phyloP scores from a whole-genome alignment of 2,329 filamentous ascomycete species.

The Diplodia seriata region DNA sequence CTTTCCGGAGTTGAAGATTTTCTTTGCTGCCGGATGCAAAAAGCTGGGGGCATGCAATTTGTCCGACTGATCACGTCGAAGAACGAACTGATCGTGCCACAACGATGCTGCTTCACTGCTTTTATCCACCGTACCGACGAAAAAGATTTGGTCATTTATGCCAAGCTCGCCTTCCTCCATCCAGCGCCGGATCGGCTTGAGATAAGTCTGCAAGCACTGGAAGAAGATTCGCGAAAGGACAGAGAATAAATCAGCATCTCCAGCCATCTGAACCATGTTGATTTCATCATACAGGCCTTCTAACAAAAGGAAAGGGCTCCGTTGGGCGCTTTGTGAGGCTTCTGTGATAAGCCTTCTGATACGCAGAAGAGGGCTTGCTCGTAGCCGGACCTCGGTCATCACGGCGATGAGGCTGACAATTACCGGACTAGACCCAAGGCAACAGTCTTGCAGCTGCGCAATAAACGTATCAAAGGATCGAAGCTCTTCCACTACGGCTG shows the following conservation, averaged over 20 bases:
- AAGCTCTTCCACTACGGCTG: constrained; percentile 66
- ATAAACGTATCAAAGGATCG: constrained; percentile 65
- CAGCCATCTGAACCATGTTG: constrained; percentile 72
- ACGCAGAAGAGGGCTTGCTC: constrained; percentile 63
- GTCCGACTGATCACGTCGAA: constrained; percentile 68
- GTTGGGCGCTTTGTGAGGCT: constrained; percentile 35
- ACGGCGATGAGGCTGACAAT: constrained; percentile 72
- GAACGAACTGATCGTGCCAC: constrained; percentile 77
- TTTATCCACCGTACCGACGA: constrained; percentile 68
- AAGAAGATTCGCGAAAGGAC: constrained; percentile 76
- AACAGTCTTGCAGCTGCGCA: constrained; percentile 65
- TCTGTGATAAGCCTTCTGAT: constrained; percentile 67
- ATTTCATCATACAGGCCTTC: constrained; percentile 78
- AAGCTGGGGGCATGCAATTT: constrained; percentile 75
- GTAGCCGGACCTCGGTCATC: constrained; percentile 62
- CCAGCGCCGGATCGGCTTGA: constrained; percentile 81
- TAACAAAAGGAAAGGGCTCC: constrained; percentile 72
- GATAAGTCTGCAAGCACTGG: constrained; percentile 80
- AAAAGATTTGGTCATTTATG: constrained; percentile 73
- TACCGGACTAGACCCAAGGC: constrained; percentile 62
- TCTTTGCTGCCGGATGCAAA: constrained; percentile 69
- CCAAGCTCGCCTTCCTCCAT: constrained; percentile 79
- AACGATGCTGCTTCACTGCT: constrained; percentile 68
- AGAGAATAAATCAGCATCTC: constrained; percentile 66
- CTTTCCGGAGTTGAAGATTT: constrained; percentile 87